Base-by-base conservation (phyloP, 75 land plant species). In the Larix kaempferi region DNA sequence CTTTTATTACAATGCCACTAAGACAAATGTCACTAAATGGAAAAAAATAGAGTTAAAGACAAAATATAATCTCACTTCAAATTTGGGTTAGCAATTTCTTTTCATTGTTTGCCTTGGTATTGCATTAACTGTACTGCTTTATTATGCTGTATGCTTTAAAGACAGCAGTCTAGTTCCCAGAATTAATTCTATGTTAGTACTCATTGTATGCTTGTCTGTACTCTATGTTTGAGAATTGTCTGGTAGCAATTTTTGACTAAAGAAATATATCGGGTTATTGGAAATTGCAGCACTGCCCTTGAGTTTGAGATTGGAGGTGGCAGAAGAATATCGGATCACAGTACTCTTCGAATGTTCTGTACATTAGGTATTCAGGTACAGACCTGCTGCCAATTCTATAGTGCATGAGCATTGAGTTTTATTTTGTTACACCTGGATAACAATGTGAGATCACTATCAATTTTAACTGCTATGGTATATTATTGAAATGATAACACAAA, bases 221-320 rank as follows among this genome's bases (percentile, higher is more conserved):
- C 39, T 35, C 35, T 77, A 74, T 77, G 23, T 29, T 26, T 27
- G 23, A 33, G 13, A 16, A 62, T n/a, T 77, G 26, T 35, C 16
- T 74, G 78, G 25, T 62, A 67, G 78, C 78, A 76, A 62, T 69
- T 39, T 7, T 41, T 69, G 54, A 41, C 54, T 49, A 1, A 10
- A 49, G 54, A 49, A 10, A 49, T 10, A 10, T 41, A n/a, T 41
- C 41, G 25, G n/a, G 12, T 39, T 41, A 69, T 44, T 69, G 52
- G 65, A 52, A 57, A 44, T 58, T 82, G 78, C 92, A 96, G 99
- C 81, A 83, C 80, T 79, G 88, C 88, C 79, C 85, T 92, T 76
- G 99, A 94, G 77, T 23, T 96, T 78, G 99, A 96, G 87, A 52
- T 96, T 83, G 99, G 99, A 22, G 99, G 95, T 78, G 99, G 94